Evolutionary conservation across 108 stramenopile species (phyloP).

Genomic region (Cyclotella kingstonii): DNA sequence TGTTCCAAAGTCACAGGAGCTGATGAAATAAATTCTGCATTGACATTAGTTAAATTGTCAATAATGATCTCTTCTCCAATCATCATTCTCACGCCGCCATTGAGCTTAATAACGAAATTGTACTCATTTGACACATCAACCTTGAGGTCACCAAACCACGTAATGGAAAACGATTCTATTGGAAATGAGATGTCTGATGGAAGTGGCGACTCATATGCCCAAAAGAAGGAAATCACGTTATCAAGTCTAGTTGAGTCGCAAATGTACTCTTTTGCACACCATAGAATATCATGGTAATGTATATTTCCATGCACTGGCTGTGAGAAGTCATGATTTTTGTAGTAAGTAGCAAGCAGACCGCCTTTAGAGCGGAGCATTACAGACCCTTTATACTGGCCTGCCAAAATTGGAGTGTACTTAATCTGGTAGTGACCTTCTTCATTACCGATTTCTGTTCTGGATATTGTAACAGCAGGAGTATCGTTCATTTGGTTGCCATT

Average conservation of each 20-base stretch:
- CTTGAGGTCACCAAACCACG: slow-evolving; percentile 60
- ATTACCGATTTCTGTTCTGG: slow-evolving; percentile 30
- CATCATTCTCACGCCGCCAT: slow-evolving; percentile 41
- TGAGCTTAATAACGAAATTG: slow-evolving; percentile 40
- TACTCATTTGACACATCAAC: slow-evolving; percentile 41
- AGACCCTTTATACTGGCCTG: slow-evolving; percentile 56
- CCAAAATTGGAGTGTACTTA: slow-evolving; percentile 52
- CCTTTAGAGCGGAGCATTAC: slow-evolving; percentile 53
- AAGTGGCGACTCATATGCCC: slow-evolving; percentile 61
- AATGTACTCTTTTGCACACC: slow-evolving; percentile 28
- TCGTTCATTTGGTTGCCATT: slow-evolving; percentile 10
- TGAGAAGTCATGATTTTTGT: slow-evolving; percentile 55
- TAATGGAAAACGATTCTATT: slow-evolving; percentile 68
- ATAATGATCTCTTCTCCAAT: slow-evolving; percentile 46
- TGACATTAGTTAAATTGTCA: slow-evolving; percentile 28
- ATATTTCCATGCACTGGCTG: slow-evolving; percentile 60
- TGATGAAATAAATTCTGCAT: slow-evolving; percentile 8
- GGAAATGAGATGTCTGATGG: slow-evolving; percentile 49
- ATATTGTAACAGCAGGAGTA: slow-evolving; percentile 6
- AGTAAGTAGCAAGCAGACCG: slow-evolving; percentile 76
- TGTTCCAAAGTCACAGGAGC: slow-evolving; percentile 9
- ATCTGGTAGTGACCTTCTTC: slow-evolving; percentile 60
- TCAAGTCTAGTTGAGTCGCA: slow-evolving; percentile 76
- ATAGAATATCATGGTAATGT: slow-evolving; percentile 41
- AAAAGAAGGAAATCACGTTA: slow-evolving; percentile 52